A percentile compares a stretch with the other conserved stretches of the same genome.
phyloP scores from a whole-genome alignment of 1,284 basidiomycete species.

The Neotropicomus parvogracilis region DNA sequence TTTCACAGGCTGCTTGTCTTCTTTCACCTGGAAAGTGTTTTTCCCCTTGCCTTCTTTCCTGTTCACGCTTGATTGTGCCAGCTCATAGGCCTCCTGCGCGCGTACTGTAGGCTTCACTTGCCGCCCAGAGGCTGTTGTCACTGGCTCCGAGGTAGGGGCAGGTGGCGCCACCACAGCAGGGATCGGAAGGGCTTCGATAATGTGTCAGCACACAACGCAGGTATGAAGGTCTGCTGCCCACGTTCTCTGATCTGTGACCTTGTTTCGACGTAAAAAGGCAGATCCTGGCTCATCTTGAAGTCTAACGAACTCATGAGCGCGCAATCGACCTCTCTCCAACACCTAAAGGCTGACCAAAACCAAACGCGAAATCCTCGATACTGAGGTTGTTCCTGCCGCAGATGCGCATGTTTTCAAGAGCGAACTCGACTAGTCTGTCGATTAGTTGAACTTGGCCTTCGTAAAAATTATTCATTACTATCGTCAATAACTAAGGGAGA shows the following conservation, averaged over 20 bases:
- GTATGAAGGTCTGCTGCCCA: constrained; percentile 10
- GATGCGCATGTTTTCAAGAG: constrained; percentile 26
- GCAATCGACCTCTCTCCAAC: neutral
- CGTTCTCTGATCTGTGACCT: constrained; percentile 26
- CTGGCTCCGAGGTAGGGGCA: constrained; percentile 1
- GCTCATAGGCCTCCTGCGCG: constrained; percentile 11
- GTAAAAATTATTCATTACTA: constrained; percentile 33
- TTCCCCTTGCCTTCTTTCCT: constrained; percentile 6
- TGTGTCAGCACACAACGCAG: constrained; percentile 8
- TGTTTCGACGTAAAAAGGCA: constrained; percentile 30
- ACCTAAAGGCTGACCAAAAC: constrained; percentile 24
- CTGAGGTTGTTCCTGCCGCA: constrained; percentile 15
- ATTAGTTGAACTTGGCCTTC: constrained; percentile 30
- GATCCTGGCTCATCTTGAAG: constrained; percentile 32
- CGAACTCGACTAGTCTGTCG: constrained; percentile 26
- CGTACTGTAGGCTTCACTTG: constrained; percentile 22
- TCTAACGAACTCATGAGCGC: constrained; percentile 15
- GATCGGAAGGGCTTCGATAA: constrained; percentile 16
- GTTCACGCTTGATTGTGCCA: neutral
- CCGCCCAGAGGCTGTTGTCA: constrained; percentile 25
- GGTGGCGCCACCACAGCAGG: constrained; percentile 5
- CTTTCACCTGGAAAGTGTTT: neutral
- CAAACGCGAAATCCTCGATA: constrained; percentile 29
- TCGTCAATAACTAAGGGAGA: constrained; percentile 25
- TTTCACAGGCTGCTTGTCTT: neutral